Evolutionary conservation across 2,329 filamentous ascomycete species (phyloP), one percentile per base, ranked within the genome.

Genomic region (Phialophora verrucosa): DNA sequence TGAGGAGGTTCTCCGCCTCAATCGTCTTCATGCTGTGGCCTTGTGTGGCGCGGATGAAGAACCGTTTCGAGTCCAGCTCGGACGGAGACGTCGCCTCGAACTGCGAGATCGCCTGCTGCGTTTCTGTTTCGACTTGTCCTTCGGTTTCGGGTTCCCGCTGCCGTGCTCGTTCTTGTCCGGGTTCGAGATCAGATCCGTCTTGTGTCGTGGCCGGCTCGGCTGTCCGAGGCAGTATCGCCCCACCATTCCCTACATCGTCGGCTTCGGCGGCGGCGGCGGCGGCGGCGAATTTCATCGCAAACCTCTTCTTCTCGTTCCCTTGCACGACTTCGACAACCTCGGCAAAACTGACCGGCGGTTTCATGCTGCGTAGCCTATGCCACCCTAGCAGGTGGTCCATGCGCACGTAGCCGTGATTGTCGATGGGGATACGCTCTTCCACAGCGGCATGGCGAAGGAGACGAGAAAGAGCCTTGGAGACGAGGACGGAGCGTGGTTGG

Each of bases 31-130:
- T 91, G 73, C 88, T 92, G 82, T 98, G 95, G 62, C 95, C 95
- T 81, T 98, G 95, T 75, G 96, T 97, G 31, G 95, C 95, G 74
- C 95, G 92, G 79, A 99, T 97, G 35, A 96, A 84, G 82, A 89
- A 97, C 77, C 90, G 84, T 76, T 90, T 83, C 0, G 83, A 82
- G 8, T 77, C 67, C 29, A 74, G 71, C 3, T 42, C 31, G 23
- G 59, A 53, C 25, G 8, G 55, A 49, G 47, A 57, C n/a, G n/a
- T 77, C 71, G 14, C 80, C 71, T n/a, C 78, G 76, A 51, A 76
- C 73, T 27, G 73, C 71, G 78, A 76, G 44, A 76, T 73, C 23
- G 73, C 72, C 14, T 77, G 79, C 17, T 76, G 71, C 23, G 72
- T 76, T 27, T 76, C 73, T 53, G 72, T 69, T 32, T 77, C 76